Base-by-base conservation (phyloP, 192 early-diverging fungal species). In the Umbelopsis sp. region DNA sequence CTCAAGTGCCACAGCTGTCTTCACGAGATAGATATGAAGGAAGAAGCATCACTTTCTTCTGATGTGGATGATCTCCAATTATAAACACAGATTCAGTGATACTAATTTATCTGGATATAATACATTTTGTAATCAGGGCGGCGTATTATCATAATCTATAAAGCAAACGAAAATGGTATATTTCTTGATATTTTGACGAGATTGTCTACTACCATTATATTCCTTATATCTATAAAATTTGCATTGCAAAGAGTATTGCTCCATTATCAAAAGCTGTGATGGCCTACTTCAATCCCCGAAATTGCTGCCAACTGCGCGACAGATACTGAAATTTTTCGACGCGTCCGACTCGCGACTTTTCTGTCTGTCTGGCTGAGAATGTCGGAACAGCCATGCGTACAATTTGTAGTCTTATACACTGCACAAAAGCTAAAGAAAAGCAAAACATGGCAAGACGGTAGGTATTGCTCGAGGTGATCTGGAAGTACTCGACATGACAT, bases 381-480 rank as follows among this genome's bases (percentile, higher is more conserved):
- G 49, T 53, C 68, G 36, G 71, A 72, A 2, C 56, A 52, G 21
- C 66, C 65, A 22, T 43, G 53, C 21, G 32, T 65, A 8, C 62
- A 75, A 21, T 79, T 66, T 41, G 29, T 65, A 53, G 73, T 75
- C 9, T 56, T 85, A 16, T 85, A 80, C 50, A 85, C 84, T 21
- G 75, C 77, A 4, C 84, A 85, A 49, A 85, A 85, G 51, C 71
- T 59, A n/a, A 85, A 85, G 43, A 85, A 85, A 50, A 73, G 75
- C 49, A 85, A 85, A 68, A 85, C 82, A 10, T 85, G 84, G 84
- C 84, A 85, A 31, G 84, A 85, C 53, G 84, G 84, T 83, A 74
- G 32, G 41, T 56, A 29, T 44, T n/a, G 11, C 1, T 34, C 20
- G 32, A 14, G 29, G 10, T 5, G 12, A 34, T 71, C 34, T 25